These are phyloP conservation scores for Metarhizium sp. DNA, from an alignment of 2,329 filamentous ascomycete species.

Conservation along the genomic window DNA sequence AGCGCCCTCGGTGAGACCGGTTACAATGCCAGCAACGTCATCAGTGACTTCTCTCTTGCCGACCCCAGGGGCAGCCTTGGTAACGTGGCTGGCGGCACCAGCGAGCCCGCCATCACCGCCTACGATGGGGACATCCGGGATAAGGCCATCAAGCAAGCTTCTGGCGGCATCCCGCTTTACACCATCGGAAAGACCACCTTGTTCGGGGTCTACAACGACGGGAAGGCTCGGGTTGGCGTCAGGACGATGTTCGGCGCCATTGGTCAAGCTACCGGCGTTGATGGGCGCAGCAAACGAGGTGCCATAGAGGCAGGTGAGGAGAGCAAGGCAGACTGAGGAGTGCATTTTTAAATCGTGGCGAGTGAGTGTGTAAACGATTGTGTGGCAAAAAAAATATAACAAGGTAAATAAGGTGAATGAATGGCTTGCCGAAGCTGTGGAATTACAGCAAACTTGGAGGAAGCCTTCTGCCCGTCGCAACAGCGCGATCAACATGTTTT, in stretches of 20 bases:
- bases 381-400: not conserved
- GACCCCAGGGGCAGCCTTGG: too few species aligned
- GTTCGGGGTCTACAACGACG: not conserved
- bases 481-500: not conserved
- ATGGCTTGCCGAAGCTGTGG: too few species aligned
- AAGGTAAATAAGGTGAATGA: not conserved
- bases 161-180: not conserved
- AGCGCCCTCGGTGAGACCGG: not conserved
- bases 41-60: too few species aligned
- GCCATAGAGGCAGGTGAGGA: conserved; percentile 3
- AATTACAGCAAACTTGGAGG: too few species aligned
- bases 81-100: too few species aligned
- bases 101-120: too few species aligned
- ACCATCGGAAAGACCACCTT: not conserved
- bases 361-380: not conserved
- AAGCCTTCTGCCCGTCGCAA: too few species aligned
- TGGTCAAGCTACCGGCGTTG: not conserved
- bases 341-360: conserved; percentile 1
- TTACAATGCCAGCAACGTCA: too few species aligned
- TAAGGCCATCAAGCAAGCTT: not conserved
- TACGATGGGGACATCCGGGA: not conserved
- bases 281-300: conserved; percentile 4
- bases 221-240: not conserved
- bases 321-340: conserved; percentile 1
- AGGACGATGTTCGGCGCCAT: not conserved